Conservation (phyloP, 1,139 yeast genomes). For the Kodamaea arcana region DNA sequence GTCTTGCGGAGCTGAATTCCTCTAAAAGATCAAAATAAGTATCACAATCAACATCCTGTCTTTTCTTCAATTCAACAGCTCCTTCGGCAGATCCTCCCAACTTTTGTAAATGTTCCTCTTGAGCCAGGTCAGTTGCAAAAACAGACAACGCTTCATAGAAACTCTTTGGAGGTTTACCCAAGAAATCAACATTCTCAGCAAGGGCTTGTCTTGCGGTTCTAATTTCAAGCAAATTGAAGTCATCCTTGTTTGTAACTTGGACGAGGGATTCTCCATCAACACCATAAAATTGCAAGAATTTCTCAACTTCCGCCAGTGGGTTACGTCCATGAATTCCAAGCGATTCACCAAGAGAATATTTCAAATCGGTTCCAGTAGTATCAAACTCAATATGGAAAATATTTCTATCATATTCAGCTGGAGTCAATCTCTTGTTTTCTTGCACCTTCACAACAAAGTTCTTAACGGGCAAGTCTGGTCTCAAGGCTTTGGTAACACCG, state of each 20-base stretch:
- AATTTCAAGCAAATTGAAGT: conserved; percentile 54
- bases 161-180: conserved; percentile 95
- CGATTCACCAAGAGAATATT: conserved; percentile 94
- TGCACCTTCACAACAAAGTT: conserved; percentile 87
- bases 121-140: conserved; percentile 66
- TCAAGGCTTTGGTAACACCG: conserved; percentile 49
- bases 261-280: conserved; percentile 65
- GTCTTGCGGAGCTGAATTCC: conserved; percentile 80
- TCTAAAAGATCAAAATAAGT: conserved; percentile 80
- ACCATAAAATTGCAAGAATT: conserved; percentile 69
- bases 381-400: conserved; percentile 97
- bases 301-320: conserved; percentile 56
- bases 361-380: conserved; percentile 83
- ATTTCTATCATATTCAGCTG: conserved; percentile 83
- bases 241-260: conserved; percentile 68
- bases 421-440: conserved; percentile 92
- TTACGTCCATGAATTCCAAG: conserved; percentile 94
- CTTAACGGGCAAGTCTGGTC: conserved; percentile 88
- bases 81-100: conserved; percentile 77
- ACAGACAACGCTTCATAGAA: conserved; percentile 81
- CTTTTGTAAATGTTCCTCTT: conserved; percentile 56
- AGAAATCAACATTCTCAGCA: conserved; percentile 75
- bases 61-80: conserved; percentile 78
- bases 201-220: conserved; percentile 82
- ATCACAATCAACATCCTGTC: conserved; percentile 79